A percentile compares a stretch with the other conserved stretches of the same genome.
phyloP scores from a whole-genome alignment of 192 early-diverging fungal species.

The Entophlyctis luteolus region DNA sequence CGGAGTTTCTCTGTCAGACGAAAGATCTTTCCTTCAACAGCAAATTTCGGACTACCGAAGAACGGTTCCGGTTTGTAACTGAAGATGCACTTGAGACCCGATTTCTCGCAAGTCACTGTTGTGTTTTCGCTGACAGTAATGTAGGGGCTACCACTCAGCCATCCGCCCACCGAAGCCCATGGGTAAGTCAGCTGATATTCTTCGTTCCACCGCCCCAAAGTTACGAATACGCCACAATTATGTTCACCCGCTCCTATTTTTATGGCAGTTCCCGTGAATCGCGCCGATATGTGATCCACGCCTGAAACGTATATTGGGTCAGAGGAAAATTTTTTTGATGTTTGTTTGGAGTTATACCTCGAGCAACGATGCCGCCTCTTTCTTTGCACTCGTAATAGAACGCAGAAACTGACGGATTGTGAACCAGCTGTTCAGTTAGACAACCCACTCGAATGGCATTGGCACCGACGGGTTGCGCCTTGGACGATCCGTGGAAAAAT shows the following conservation, averaged over 20 bases:
- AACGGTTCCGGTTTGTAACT: slow-evolving; percentile 74
- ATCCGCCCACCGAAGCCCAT: slow-evolving; percentile 62
- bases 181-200: slow-evolving; percentile 66
- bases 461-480: neutral
- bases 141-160: slow-evolving; percentile 62
- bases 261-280: slow-evolving; percentile 71
- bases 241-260: slow-evolving; percentile 64
- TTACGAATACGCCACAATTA: slow-evolving; percentile 65
- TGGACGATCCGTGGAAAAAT: neutral
- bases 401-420: slow-evolving; percentile 89
- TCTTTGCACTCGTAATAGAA: slow-evolving; percentile 60
- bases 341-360: no score
- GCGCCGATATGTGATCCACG: slow-evolving; percentile 67
- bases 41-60: slow-evolving; percentile 65
- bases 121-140: slow-evolving; percentile 58
- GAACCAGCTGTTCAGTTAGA: slow-evolving; percentile 87
- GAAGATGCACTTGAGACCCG: slow-evolving; percentile 56
- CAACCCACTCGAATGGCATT: slow-evolving; percentile 66
- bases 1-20: slow-evolving; percentile 48
- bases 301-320: no score
- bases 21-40: slow-evolving; percentile 66
- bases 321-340: no score
- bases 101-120: slow-evolving; percentile 60
- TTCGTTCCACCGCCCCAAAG: slow-evolving; percentile 56
- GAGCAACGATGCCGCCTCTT: slow-evolving; percentile 54